A percentile compares a stretch with the other conserved stretches of the same genome.
These are phyloP conservation scores for Chlorokybus atmophyticus DNA, from an alignment of 139 green algal genomes.

Conservation along the genomic window DNA sequence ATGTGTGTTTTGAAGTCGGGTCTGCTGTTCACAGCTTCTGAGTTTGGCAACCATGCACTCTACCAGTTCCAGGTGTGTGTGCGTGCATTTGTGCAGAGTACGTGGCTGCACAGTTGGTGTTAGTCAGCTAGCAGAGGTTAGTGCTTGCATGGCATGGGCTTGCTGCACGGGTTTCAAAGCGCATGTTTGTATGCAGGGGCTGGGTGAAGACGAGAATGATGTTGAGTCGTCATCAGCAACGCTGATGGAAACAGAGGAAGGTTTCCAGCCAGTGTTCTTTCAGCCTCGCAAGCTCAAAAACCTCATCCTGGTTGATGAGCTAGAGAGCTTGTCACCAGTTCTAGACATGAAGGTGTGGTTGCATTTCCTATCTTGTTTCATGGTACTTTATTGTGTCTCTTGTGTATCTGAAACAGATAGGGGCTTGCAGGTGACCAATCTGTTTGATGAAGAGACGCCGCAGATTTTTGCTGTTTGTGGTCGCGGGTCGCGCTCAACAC, in stretches of 20 bases:
- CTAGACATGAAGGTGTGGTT: slow-evolving; percentile 66
- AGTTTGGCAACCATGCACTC: slow-evolving; percentile 90
- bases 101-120: too few species aligned
- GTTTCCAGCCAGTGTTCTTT: slow-evolving; percentile 76
- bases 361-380: too few species aligned
- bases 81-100: too few species aligned
- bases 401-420: too few species aligned
- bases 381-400: too few species aligned
- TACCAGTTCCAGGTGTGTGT: slow-evolving; percentile 89
- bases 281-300: slow-evolving; percentile 73
- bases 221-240: slow-evolving; percentile 58
- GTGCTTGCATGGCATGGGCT: neutral
- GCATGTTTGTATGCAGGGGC: too few species aligned
- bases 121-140: too few species aligned
- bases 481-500: slow-evolving; percentile 54
- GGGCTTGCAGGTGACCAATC: slow-evolving; percentile 38
- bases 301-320: slow-evolving; percentile 75
- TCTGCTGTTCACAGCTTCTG: slow-evolving; percentile 90
- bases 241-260: slow-evolving; percentile 69
- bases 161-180: neutral
- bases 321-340: slow-evolving; percentile 72
- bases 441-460: slow-evolving; percentile 52
- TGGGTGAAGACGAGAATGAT: slow-evolving; percentile 83
- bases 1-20: slow-evolving; percentile 86
- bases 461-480: slow-evolving; percentile 85